Evolutionary conservation across 257 asterid genomes (phyloP).

Genomic region (Petrea volubilis): DNA sequence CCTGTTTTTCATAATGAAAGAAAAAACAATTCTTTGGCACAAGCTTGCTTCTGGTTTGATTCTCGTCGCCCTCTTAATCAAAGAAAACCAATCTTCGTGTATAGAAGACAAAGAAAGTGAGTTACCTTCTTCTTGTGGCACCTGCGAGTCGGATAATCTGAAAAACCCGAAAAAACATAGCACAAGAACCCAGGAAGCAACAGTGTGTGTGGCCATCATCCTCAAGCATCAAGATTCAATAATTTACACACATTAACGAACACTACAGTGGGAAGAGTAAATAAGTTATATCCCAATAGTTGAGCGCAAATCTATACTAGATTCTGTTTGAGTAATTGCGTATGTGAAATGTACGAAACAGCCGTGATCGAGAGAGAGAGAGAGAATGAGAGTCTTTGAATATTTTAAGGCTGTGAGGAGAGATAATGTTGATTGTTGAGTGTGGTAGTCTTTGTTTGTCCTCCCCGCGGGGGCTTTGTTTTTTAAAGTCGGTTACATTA

Average conservation of each 20-base stretch:
- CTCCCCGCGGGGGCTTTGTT: neutral
- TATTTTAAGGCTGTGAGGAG: neutral
- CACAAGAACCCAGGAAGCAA: slow-evolving; percentile 32
- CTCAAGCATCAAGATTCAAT: slow-evolving; percentile 15
- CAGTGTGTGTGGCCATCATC: slow-evolving; percentile 27
- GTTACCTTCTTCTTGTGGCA: slow-evolving; percentile 50
- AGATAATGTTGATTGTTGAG: neutral
- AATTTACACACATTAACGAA: slow-evolving; percentile 7
- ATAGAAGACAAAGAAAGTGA: neutral
- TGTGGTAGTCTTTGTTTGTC: neutral
- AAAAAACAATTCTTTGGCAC: neutral
- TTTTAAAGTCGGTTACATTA: neutral
- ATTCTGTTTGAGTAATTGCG: neutral
- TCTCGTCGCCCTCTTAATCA: neutral
- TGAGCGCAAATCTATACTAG: neutral
- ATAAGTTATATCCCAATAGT: neutral
- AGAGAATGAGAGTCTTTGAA: neutral
- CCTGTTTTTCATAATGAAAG: no score
- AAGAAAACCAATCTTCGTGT: neutral
- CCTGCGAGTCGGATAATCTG: slow-evolving; percentile 31
- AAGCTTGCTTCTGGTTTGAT: neutral
- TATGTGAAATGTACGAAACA: neutral
- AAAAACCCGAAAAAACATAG: slow-evolving; percentile 23
- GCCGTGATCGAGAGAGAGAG: neutral
- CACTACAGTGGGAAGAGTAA: neutral